A percentile compares a stretch with the other conserved stretches of the same genome.
phyloP scores from a whole-genome alignment of 2,329 filamentous ascomycete species.

The Pseudocercospora eumusae region DNA sequence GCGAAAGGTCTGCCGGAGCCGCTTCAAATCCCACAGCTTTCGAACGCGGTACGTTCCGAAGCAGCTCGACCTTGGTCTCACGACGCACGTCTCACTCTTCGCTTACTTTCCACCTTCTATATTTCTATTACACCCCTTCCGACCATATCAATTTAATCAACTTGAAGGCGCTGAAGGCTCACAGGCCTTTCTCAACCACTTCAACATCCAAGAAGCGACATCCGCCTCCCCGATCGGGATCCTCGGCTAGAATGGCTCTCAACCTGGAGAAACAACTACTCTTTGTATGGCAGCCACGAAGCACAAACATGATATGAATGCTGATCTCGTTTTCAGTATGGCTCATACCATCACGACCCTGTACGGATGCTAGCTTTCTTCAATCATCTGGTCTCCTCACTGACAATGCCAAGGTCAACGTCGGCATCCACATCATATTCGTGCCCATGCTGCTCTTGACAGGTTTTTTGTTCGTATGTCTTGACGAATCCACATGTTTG shows the following conservation, averaged over 20 bases:
- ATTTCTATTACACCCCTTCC: background rate
- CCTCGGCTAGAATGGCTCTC: constrained; percentile 52
- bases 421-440: constrained; percentile 76
- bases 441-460: constrained; percentile 75
- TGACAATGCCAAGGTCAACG: constrained; percentile 60
- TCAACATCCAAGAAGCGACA: background rate
- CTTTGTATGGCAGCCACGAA: constrained; percentile 63
- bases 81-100: background rate
- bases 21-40: background rate
- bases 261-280: constrained; percentile 79
- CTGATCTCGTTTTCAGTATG: constrained; percentile 62
- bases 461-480: constrained; percentile 68
- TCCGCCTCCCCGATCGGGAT: background rate
- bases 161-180: background rate
- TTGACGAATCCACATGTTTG: background rate
- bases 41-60: background rate
- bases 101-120: background rate
- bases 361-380: constrained; percentile 43
- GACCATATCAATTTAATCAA: background rate
- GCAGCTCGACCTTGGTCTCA: background rate
- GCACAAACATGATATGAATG: constrained; percentile 16
- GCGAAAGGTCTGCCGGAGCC: background rate
- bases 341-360: constrained; percentile 76
- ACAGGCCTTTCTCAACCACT: background rate
- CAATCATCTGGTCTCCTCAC: constrained; percentile 5